Evolutionary conservation across 345 rosid species (phyloP), one percentile per base, ranked within the genome.

Genomic region (Tarenaya hassleriana): DNA sequence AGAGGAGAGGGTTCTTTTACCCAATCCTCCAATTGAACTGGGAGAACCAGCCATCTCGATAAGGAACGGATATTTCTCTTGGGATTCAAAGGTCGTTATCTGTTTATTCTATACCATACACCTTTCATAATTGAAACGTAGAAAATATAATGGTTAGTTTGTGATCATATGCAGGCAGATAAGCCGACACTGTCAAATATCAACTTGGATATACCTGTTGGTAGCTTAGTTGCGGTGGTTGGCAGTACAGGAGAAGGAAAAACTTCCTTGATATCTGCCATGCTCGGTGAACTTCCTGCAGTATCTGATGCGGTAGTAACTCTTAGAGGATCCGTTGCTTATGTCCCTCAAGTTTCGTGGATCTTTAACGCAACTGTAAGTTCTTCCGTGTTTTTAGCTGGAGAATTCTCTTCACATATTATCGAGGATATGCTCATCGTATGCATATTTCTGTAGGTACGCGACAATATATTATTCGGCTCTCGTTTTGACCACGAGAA

Each of bases 341-440:
- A 92, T 85, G 97, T 92, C 69, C 91, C 99, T 65, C 99, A 92
- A 78, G 77, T 92, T 69, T 92, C 97, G 12, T 92, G 99, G 99
- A 92, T 92, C 69, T 92, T 92, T 56, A 92, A 92, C 75, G 99
- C 95, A 39, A 85, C 99, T 47, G 99, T 92, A 77, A 71, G 87
- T 78, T 70, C 48, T 33, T 34, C 17, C 55, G 46, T 43, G 48
- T 32, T 43, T 38, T 17, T 58, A 19, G n/a, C n/a, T n/a, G n/a
- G n/a, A n/a, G n/a, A n/a, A n/a, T 50, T 24, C 16, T 48, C 43
- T 56, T 41, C 15, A 33, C 34, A 37, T 37, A 33, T 7, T 45
- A 16, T 12, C n/a, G n/a, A n/a, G n/a, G n/a, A n/a, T n/a, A n/a
- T n/a, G n/a, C n/a, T n/a, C n/a, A n/a, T n/a, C n/a, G n/a, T n/a